Evolutionary conservation across 2,329 filamentous ascomycete genomes (phyloP), one percentile per base, ranked within the genome.

Genomic region (Shiraia bambusicola): DNA sequence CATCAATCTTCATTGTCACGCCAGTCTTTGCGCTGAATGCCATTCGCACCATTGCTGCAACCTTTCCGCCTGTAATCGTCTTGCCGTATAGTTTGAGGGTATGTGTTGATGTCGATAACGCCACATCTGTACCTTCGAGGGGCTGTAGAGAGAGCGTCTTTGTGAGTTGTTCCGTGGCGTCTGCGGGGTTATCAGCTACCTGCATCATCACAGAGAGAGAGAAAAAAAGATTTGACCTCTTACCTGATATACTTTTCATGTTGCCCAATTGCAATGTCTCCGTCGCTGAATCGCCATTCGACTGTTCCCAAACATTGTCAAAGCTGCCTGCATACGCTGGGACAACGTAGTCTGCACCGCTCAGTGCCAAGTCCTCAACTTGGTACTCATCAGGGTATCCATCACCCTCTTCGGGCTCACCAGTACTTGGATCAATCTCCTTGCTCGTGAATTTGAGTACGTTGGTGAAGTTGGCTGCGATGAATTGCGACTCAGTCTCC

Each of bases 331-430:
- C 91, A 69, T 95, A 98, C 2, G 89, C 86, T 14, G 93, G 93
- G 34, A 95, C 80, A 49, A 98, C 83, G 70, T 96, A 98, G 70
- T 98, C 93, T 55, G 89, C 90, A 44, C 92, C 93, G 13, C 83
- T 80, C 47, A 98, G 81, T 49, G 96, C 91, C 47, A 97, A 83
- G 65, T 96, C 90, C 49, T 93, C 89, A 46, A 97, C 87, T 72
- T 96, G 88, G 66, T 98, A 98, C 73, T 98, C 93, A 63, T 98
- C 93, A 38, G 97, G 92, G 69, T 97, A 97, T 32, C 93, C 93
- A 33, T 75, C 64, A 31, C 66, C 79, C 12, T 95, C 90, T 69
- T 98, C 93, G 1, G 92, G 88, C 71, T 96, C 90, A 53, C 83
- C 82, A n/a, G 88, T 95, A 17, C 87, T 87, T 5, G 93, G 93